Evolutionary conservation across 2,329 filamentous ascomycete species (phyloP).

Genomic region (Paecilomyces niveus): DNA sequence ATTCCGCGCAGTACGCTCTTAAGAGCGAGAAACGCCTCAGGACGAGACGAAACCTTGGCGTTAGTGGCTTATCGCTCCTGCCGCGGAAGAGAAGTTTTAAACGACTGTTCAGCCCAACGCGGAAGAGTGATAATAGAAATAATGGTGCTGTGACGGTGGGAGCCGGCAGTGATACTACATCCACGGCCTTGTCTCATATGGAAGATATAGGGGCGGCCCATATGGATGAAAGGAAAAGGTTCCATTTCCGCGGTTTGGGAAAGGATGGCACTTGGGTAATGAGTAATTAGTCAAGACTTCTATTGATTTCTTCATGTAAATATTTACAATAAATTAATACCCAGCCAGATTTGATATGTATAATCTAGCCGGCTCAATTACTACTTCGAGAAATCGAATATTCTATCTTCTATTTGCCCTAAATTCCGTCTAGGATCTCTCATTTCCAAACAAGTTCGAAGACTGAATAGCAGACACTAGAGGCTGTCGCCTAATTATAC

Average conservation of each 20-base stretch:
- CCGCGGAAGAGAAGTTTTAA: background rate
- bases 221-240: background rate
- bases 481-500: no score
- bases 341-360: background rate
- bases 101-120: background rate
- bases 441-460: no score
- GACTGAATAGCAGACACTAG: no score
- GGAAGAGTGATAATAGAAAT: background rate
- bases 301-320: background rate
- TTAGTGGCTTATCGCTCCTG: background rate
- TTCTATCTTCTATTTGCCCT: no score
- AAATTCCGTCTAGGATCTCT: no score
- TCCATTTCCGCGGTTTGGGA: slow-evolving; percentile 11
- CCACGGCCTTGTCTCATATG: background rate
- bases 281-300: slow-evolving; percentile 5
- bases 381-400: no score
- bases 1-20: slow-evolving; percentile 11
- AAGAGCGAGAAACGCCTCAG: slow-evolving; percentile 10
- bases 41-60: background rate
- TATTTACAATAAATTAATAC: background rate
- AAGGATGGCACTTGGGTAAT: slow-evolving; percentile 15
- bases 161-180: slow-evolving; percentile 2
- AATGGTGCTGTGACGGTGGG: background rate
- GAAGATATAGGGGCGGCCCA: background rate
- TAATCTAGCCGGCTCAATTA: background rate